Conservation (phyloP, 2,329 filamentous ascomycete genomes). For the Aspergillus japonicus region DNA sequence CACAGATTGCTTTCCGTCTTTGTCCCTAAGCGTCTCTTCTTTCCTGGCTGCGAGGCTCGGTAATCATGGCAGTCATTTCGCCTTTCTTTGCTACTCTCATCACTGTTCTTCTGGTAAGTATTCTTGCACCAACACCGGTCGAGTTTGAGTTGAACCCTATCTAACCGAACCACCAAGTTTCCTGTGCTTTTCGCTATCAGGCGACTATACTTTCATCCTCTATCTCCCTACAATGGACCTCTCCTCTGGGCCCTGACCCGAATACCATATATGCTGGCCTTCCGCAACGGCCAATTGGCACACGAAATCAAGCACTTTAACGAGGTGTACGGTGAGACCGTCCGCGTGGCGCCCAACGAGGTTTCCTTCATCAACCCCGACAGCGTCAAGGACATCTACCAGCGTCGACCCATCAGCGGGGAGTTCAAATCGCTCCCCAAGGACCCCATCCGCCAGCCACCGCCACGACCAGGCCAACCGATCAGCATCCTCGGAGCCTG, state of each 20-base stretch:
- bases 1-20: too few relatives aligned
- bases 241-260: conserved; percentile 31
- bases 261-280: conserved; percentile 31
- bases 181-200: conserved; percentile 25
- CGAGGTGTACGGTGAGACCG: conserved; percentile 35
- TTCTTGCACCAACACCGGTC: too few relatives aligned
- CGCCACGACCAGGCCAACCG: conserved; percentile 19
- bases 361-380: conserved; percentile 46
- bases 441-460: not conserved
- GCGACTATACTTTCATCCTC: conserved; percentile 45
- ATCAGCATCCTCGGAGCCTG: conserved; percentile 18
- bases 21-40: too few relatives aligned
- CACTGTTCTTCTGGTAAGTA: too few relatives aligned
- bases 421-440: not conserved
- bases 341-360: conserved; percentile 44
- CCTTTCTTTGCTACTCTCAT: too few relatives aligned
- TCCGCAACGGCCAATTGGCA: conserved; percentile 30
- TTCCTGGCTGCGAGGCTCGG: too few relatives aligned
- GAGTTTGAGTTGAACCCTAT: too few relatives aligned
- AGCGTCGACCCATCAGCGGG: conserved; percentile 11
- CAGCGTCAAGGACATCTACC: conserved; percentile 45
- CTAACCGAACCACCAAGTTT: not conserved
- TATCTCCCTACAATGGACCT: conserved; percentile 46
- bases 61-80: too few relatives aligned
- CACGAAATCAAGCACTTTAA: conserved; percentile 37